phyloP scores from a whole-genome alignment of 805 yeast genomes.

The Starmerella powellii region DNA sequence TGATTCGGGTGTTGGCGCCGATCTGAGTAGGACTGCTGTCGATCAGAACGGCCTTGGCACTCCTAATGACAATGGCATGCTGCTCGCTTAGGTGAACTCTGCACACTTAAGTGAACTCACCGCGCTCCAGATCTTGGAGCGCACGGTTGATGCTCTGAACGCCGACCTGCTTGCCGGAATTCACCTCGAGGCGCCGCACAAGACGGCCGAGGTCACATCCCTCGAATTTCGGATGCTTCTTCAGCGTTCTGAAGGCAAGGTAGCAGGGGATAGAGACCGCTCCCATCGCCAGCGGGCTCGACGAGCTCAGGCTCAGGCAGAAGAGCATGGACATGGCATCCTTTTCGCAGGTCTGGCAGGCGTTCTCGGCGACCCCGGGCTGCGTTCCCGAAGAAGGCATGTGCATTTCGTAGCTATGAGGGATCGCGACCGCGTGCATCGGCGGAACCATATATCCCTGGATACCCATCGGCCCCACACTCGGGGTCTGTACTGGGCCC shows the following conservation, averaged over 20 bases:
- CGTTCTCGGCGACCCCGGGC: constrained; percentile 44
- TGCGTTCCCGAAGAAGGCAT: neutral
- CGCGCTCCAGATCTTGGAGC: constrained; percentile 18
- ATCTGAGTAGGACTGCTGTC: too few relatives aligned
- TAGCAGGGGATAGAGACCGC: constrained; percentile 55
- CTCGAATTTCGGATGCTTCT: constrained; percentile 41
- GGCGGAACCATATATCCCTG: too few relatives aligned
- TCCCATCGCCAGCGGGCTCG: constrained; percentile 22
- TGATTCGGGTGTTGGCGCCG: too few relatives aligned
- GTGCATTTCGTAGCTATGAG: neutral
- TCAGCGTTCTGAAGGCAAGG: constrained; percentile 70
- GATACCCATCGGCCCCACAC: neutral
- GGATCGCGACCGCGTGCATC: constrained; percentile 2
- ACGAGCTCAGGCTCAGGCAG: constrained; percentile 39
- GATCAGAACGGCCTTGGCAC: too few relatives aligned
- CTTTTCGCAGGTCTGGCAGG: constrained; percentile 30
- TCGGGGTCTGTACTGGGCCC: neutral
- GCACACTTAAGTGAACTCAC: constrained; percentile 1
- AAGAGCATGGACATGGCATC: constrained; percentile 69
- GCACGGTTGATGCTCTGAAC: constrained; percentile 24
- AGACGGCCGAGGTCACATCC: constrained; percentile 22
- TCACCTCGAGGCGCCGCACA: constrained; percentile 19
- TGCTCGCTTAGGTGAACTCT: too few relatives aligned
- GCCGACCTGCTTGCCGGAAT: constrained; percentile 19
- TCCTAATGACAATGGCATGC: too few relatives aligned